Evolutionary conservation across 2,329 filamentous ascomycete genomes (phyloP), one percentile per base, ranked within the genome.

Genomic region (Fusarium sp.): DNA sequence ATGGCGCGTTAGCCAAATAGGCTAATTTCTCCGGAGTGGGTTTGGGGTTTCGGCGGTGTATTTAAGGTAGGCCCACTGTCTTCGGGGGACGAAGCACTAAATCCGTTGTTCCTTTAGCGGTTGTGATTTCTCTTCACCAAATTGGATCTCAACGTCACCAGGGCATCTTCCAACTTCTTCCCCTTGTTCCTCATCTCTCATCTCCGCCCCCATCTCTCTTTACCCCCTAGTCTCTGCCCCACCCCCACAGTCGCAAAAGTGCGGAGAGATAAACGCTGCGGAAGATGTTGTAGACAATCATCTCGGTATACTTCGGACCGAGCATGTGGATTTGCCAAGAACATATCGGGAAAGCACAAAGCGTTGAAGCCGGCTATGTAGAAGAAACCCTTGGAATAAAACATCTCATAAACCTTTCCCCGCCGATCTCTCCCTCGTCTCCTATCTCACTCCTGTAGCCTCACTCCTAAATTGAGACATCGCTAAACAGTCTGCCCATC

Each of bases 261-360:
- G 66, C 53, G 62, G 66, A 67, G 66, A 67, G 46, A 48, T 11
- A 10, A n/a, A 36, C 10, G 4, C 17, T 19, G 34, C 11, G 3
- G 19, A n/a, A 36, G 8, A 36, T 34, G 3, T 6, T 32, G 15
- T 12, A 34, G 30, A 34, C 23, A 7, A 40, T 21, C 10, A 3
- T 17, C 42, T 68, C 67, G 67, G 67, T 67, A 42, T 67, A 39
- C 67, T 49, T 69, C 67, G 51, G 62, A 69, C 67, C 67, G 67
- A 69, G 52, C 44, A 36, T 48, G 47, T 62, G 60, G 60, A 45
- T 40, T 63, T 49, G 43, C 58, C 32, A 62, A 45, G 38, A 34
- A 21, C 32, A 10, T 30, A 45, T 42, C 51, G 45, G 46, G 54
- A 26, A 32, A 30, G 23, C 12, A 34, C 34, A 49, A 62, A 26